phyloP scores from a whole-genome alignment of 2,329 filamentous ascomycete genomes.

The Ophiostoma angusticollis region DNA sequence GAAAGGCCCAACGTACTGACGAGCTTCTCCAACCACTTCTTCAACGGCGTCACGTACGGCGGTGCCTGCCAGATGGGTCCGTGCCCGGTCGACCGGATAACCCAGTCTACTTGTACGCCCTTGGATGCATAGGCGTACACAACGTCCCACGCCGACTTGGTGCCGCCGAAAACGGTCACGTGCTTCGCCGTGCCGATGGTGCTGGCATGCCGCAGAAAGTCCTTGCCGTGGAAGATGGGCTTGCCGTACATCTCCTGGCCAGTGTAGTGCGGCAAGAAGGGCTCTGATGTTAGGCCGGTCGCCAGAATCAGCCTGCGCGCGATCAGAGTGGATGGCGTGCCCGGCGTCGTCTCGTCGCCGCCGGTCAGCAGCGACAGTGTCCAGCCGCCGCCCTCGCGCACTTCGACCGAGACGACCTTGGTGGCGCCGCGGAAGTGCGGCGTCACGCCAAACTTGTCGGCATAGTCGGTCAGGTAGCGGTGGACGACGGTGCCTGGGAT shows the following conservation, averaged over 20 bases:
- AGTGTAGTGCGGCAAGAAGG: slow-evolving; percentile 32
- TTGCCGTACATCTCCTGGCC: slow-evolving; percentile 33
- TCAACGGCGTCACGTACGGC: slow-evolving; percentile 52
- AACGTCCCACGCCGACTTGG: slow-evolving; percentile 53
- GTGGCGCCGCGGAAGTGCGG: slow-evolving; percentile 27
- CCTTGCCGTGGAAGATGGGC: slow-evolving; percentile 36
- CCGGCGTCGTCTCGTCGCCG: slow-evolving; percentile 9
- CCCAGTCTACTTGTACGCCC: slow-evolving; percentile 44
- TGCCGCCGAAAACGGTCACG: slow-evolving; percentile 46
- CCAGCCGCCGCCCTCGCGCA: slow-evolving; percentile 30
- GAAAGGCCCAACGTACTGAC: slow-evolving; percentile 29
- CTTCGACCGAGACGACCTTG: slow-evolving; percentile 30
- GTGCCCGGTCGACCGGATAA: slow-evolving; percentile 43
- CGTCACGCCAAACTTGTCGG: slow-evolving; percentile 28
- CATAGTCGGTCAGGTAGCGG: slow-evolving; percentile 34
- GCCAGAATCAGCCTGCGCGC: slow-evolving; percentile 39
- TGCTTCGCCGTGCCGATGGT: slow-evolving; percentile 29
- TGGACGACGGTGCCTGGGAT: slow-evolving; percentile 35
- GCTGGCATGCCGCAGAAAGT: slow-evolving; percentile 29
- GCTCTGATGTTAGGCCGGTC: slow-evolving; percentile 40
- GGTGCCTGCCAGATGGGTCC: slow-evolving; percentile 48
- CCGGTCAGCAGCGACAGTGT: slow-evolving; percentile 21
- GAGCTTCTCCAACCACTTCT: slow-evolving; percentile 55
- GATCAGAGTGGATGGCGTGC: slow-evolving; percentile 21
- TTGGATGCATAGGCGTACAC: slow-evolving; percentile 46